Percentiles rank a stretch among this genome's conserved stretches.
These are phyloP conservation scores for Daldinia eschscholtzii DNA, from an alignment of 2,329 filamentous ascomycete species.

Conservation along the genomic window DNA sequence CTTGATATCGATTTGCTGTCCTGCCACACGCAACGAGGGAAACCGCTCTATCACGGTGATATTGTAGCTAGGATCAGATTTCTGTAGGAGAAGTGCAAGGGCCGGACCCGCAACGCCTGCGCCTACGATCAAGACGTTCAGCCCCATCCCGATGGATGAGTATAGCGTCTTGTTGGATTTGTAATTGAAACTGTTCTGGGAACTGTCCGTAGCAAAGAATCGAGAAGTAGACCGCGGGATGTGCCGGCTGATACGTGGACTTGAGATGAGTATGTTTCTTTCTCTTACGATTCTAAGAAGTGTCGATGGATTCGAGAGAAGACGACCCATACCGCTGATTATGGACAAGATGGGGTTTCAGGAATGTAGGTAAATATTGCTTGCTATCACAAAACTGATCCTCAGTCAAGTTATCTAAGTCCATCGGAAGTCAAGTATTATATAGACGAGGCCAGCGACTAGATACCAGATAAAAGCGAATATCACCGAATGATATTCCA, in stretches of 20 bases:
- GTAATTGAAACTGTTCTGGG: not conserved
- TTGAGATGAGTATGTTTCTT: conserved; percentile 2
- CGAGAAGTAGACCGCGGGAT: not conserved
- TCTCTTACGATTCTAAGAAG: not conserved
- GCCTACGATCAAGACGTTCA: conserved; percentile 62
- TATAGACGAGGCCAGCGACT: not conserved
- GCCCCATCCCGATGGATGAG: conserved; percentile 37
- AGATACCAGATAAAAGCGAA: conserved; percentile 1
- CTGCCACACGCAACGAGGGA: conserved; percentile 53
- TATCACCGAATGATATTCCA: conserved; percentile 8
- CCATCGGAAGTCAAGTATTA: not conserved
- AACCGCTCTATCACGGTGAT: conserved; percentile 60
- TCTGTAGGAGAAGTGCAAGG: conserved; percentile 57
- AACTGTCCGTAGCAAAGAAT: conserved; percentile 5
- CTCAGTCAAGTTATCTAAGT: not conserved
- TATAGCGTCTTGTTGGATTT: conserved; percentile 6
- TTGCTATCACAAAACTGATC: too few species aligned
- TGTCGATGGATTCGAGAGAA: not conserved
- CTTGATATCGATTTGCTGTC: conserved; percentile 61
- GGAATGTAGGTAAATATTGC: not conserved
- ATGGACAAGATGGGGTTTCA: not conserved
- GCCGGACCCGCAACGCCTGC: conserved; percentile 59
- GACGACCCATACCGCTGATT: conserved; percentile 8
- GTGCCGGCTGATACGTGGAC: not conserved
- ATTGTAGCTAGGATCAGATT: conserved; percentile 50